A percentile compares a stretch with the other conserved stretches of the same genome.
Conservation (phyloP, 2,329 filamentous ascomycete species). For the Monosporascus sp. region DNA sequence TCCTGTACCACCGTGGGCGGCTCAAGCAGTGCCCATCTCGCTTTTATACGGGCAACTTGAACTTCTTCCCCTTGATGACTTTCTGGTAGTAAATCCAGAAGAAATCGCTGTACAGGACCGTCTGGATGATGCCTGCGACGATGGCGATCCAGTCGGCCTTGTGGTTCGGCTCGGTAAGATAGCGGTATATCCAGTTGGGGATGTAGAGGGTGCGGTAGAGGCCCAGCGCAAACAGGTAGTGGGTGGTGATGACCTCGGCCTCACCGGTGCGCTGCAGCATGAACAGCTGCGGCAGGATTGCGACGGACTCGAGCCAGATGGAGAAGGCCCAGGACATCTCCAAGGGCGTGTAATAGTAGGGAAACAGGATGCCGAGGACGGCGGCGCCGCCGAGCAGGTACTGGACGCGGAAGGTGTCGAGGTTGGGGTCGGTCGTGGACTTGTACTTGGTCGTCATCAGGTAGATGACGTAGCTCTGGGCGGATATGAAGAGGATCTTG, state of each 20-base stretch:
- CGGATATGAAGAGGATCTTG: slow-evolving; percentile 90
- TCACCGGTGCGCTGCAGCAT: slow-evolving; percentile 97
- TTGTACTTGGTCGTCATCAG: slow-evolving; percentile 98
- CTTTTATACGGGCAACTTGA: slow-evolving; percentile 71
- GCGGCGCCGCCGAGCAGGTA: slow-evolving; percentile 82
- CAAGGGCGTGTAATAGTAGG: slow-evolving; percentile 73
- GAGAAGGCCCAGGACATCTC: slow-evolving; percentile 97
- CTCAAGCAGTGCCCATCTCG: not conserved
- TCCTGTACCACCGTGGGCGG: too few relatives aligned
- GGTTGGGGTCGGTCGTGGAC: slow-evolving; percentile 92
- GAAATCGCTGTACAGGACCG: slow-evolving; percentile 94
- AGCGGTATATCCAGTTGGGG: slow-evolving; percentile 96
- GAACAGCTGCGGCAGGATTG: slow-evolving; percentile 94
- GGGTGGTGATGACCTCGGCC: slow-evolving; percentile 98
- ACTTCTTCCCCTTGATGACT: slow-evolving; percentile 84
- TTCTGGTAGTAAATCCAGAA: slow-evolving; percentile 99
- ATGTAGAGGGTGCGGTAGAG: slow-evolving; percentile 93
- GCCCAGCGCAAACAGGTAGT: slow-evolving; percentile 93
- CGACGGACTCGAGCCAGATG: slow-evolving; percentile 96
- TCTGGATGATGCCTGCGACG: slow-evolving; percentile 85
- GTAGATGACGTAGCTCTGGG: slow-evolving; percentile 92
- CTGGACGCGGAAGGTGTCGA: slow-evolving; percentile 95
- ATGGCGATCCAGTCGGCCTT: slow-evolving; percentile 81
- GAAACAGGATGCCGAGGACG: slow-evolving; percentile 73
- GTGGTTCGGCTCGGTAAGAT: slow-evolving; percentile 66